Evolutionary conservation across 257 asterid species (phyloP), one percentile per base, ranked within the genome.

Genomic region (Solanum chilense): DNA sequence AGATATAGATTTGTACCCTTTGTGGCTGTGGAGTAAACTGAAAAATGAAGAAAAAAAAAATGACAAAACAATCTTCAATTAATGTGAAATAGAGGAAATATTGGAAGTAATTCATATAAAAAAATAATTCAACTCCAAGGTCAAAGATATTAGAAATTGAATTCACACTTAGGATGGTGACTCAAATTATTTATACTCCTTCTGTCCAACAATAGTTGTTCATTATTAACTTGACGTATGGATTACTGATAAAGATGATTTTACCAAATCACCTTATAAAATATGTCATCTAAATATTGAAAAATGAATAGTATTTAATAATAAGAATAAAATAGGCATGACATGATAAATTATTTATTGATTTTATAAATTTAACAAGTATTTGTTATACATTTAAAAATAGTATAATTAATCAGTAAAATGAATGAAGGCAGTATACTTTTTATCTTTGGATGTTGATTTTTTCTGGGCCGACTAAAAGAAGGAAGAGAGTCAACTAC

Each of bases 321-420:
- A 1, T 1, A 18, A 52, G 0, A 4, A 3, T 7, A 52, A 52
- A 52, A 2, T 52, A 52, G 2, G 1, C 0, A 52, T 52, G 4
- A 18, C 1, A 18, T 52, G 2, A 1, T 52, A 18, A 52, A 52
- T 18, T 52, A 7, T 18, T 0, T 23, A 0, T 52, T 18, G 1
- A 18, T 7, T 52, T 18, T 52, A 18, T 52, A 52, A 52, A 52
- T 3, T 6, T 0, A 0, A 52, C 4, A 16, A 7, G 2, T 14
- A 49, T 52, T 52, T 16, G 0, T 16, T 52, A 9, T 0, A 52
- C 6, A 45, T 12, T 14, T 0, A 4, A 45, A 45, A 45, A 12
- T 45, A 45, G 6, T 45, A 4, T 4, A 1, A 2, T 45, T 5
- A 45, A 45, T 0, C 1, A 5, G 1, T 45, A 45, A 45, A 45